Evolutionary conservation across 2,329 filamentous ascomycete species (phyloP).

Genomic region (Anthostomella pinea): DNA sequence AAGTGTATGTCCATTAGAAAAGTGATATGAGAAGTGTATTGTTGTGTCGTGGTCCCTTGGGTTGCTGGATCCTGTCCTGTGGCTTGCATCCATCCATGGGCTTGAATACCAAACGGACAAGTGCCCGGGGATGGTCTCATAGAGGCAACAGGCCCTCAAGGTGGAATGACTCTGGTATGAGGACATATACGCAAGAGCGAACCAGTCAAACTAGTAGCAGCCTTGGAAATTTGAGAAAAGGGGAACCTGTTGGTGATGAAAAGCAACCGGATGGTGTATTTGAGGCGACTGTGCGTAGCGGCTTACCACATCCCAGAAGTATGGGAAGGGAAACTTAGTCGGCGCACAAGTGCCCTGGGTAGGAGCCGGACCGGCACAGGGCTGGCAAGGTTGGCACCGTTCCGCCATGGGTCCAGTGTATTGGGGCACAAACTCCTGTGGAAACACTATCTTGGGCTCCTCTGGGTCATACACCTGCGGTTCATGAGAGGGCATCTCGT

Average conservation of each 20-base stretch:
- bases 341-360: constrained; percentile 37
- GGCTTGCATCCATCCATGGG: no score
- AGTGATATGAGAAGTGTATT: no score
- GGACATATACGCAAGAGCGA: constrained; percentile 14
- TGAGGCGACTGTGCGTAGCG: constrained; percentile 49
- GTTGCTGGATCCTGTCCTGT: no score
- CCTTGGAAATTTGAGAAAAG: constrained; percentile 51
- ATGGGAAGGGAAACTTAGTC: constrained; percentile 46
- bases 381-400: constrained; percentile 34
- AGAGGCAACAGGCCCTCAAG: no score
- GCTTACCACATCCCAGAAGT: constrained; percentile 50
- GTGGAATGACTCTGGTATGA: constrained; percentile 12
- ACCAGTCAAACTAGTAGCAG: constrained; percentile 41
- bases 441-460: constrained; percentile 41
- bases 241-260: constrained; percentile 52
- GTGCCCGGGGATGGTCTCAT: constrained; percentile 11
- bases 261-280: constrained; percentile 48
- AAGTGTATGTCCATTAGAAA: no score
- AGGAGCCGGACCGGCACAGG: constrained; percentile 25
- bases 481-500: constrained; percentile 39
- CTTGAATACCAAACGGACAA: no score
- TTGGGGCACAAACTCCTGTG: constrained; percentile 47
- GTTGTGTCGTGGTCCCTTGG: no score
- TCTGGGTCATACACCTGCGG: constrained; percentile 46
- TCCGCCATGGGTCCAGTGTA: constrained; percentile 40